Evolutionary conservation across 2,329 filamentous ascomycete genomes (phyloP), one percentile per base, ranked within the genome.

Genomic region (Phialophora expanda): DNA sequence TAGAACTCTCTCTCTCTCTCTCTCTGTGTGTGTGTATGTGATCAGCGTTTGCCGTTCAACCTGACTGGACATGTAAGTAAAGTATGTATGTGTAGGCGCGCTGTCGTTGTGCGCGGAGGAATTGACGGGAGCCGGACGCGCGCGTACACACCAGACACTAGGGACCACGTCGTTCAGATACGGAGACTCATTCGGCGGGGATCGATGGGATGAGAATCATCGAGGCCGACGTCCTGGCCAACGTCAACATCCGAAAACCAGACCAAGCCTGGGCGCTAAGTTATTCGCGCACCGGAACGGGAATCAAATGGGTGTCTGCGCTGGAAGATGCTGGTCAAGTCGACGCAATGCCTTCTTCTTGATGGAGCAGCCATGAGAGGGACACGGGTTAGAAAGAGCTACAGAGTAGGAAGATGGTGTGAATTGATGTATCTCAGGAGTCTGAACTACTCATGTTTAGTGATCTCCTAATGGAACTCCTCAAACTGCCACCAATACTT

Each of bases 171-270:
- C 78, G 57, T 71, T 74, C 44, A 56, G 69, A 38, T 14, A 77
- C 59, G 59, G 64, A 71, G 14, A 72, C 71, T 1, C 6, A 66
- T 14, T 63, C 24, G 76, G 75, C 63, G 73, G 72, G 72, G 20
- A 68, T 54, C 11, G 76, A 76, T 61, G 74, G 72, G 20, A 71
- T 71, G 12, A 72, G 64, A 4, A 66, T 79, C 55, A 55, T 79
- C 53, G 75, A 77, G 61, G 77, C 76, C 1, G 78, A 76, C 7
- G 74, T 79, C 4, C 69, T 78, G 20, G 76, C 78, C 69, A 74
- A 78, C 44, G 46, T 69, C 24, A 57, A 58, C 6, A 30, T 75
- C 34, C 55, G 79, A 66, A 66, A 71, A 75, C 67, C 57, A 71
- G 54, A 62, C 56, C 11, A 76, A 73, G 59, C 77, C 77, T 1